These are phyloP conservation scores for Tillandsia leiboldiana DNA, from an alignment of 176 grass and related monocot genomes.

Conservation along the genomic window DNA sequence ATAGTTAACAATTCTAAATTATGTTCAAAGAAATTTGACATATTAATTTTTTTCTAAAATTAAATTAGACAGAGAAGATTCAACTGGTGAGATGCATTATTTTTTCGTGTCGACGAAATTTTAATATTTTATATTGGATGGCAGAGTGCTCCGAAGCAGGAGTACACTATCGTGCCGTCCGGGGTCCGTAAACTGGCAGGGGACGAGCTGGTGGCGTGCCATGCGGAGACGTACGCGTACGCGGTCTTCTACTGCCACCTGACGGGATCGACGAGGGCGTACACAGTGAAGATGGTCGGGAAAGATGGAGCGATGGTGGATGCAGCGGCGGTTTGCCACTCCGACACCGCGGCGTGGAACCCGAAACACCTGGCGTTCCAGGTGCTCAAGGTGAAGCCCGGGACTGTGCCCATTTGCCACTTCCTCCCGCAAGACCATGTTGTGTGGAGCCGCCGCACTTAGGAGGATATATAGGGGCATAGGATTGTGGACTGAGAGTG, in stretches of 20 bases:
- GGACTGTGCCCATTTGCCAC: slow-evolving; percentile 21
- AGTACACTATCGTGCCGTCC: slow-evolving; percentile 3
- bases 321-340: slow-evolving; percentile 20
- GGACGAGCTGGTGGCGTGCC: slow-evolving; percentile 5
- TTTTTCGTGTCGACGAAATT: too few relatives aligned
- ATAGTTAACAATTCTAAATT: too few relatives aligned
- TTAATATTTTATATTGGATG: not conserved
- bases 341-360: slow-evolving; percentile 15
- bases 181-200: not conserved
- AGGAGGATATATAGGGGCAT: not conserved
- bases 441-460: slow-evolving; percentile 18
- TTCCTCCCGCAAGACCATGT: slow-evolving; percentile 14
- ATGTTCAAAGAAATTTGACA: too few relatives aligned
- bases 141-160: not conserved
- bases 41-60: too few relatives aligned
- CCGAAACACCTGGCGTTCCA: slow-evolving; percentile 19
- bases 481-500: too few relatives aligned
- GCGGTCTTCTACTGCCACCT: slow-evolving; percentile 20
- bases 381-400: slow-evolving; percentile 19
- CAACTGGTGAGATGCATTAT: too few relatives aligned
- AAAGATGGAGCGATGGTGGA: slow-evolving; percentile 2
- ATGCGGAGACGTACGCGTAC: slow-evolving; percentile 7
- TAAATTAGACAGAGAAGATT: too few relatives aligned
- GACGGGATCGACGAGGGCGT: not conserved
- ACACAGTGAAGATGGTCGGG: slow-evolving; percentile 4